Percentiles rank a stretch among this genome's conserved stretches.
Evolutionary conservation across 345 rosid genomes (phyloP).

Genomic region (Arabis hirsuta): DNA sequence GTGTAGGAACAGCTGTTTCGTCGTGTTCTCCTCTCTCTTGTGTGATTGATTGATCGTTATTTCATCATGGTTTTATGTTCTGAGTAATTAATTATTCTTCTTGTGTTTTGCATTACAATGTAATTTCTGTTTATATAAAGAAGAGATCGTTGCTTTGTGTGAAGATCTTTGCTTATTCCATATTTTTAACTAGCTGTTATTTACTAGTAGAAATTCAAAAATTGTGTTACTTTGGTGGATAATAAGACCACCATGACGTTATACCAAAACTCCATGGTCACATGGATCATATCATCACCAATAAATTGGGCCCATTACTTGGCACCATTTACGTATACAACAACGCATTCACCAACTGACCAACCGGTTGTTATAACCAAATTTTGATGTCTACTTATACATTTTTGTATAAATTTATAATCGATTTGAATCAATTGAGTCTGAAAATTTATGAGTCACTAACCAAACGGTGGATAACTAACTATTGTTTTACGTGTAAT

Average conservation of each 20-base stretch:
- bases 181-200: background rate
- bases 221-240: constrained; percentile 5
- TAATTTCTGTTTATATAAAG: constrained; percentile 21
- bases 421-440: background rate
- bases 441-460: background rate
- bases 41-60: constrained; percentile 24
- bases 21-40: constrained; percentile 21
- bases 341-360: constrained; percentile 22
- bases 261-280: background rate
- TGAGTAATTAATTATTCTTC: background rate
- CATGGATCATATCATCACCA: constrained; percentile 28
- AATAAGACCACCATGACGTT: constrained; percentile 4
- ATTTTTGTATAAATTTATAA: background rate
- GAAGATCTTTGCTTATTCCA: constrained; percentile 4
- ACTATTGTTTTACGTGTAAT: background rate
- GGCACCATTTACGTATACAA: constrained; percentile 31
- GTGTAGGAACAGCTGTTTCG: constrained; percentile 38
- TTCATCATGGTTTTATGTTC: constrained; percentile 10
- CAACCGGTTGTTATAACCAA: constrained; percentile 20
- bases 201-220: background rate
- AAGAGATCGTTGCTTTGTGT: constrained; percentile 28
- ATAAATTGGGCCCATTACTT: constrained; percentile 21
- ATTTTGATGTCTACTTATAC: background rate
- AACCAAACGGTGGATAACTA: background rate
- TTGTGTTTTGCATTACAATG: constrained; percentile 8